These are phyloP conservation scores for Aquanectria penicillioides DNA, from an alignment of 2,329 filamentous ascomycete genomes.

Conservation along the genomic window DNA sequence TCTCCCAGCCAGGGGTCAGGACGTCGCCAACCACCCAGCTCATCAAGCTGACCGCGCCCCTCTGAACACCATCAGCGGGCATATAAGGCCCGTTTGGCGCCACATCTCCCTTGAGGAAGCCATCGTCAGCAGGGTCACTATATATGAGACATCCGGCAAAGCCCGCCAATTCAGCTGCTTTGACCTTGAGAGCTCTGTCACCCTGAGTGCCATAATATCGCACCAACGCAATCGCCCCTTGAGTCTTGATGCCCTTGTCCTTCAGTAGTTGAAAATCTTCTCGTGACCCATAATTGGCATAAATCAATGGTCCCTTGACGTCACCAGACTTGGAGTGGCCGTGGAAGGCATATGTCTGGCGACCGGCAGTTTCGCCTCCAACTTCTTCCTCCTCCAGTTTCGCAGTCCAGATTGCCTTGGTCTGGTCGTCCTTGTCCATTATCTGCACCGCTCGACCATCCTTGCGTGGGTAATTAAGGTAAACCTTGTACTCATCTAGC, in stretches of 20 bases:
- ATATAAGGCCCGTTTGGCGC: constrained; percentile 83
- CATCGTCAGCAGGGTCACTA: constrained; percentile 87
- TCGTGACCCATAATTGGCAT: constrained; percentile 89
- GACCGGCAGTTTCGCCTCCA: constrained; percentile 68
- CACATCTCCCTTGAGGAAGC: constrained; percentile 76
- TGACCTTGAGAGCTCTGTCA: constrained; percentile 84
- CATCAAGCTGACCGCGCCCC: constrained; percentile 82
- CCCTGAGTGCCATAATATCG: constrained; percentile 79
- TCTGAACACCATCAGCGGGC: constrained; percentile 83
- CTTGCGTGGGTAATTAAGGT: constrained; percentile 87
- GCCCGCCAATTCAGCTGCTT: constrained; percentile 86
- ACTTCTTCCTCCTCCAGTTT: constrained; percentile 81
- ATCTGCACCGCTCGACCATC: constrained; percentile 85
- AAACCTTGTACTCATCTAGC: constrained; percentile 85
- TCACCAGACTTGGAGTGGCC: constrained; percentile 89
- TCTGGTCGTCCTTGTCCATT: constrained; percentile 68
- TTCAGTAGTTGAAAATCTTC: constrained; percentile 82
- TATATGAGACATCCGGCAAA: constrained; percentile 91
- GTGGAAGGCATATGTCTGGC: constrained; percentile 84
- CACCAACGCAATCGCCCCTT: constrained; percentile 86
- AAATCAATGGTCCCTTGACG: constrained; percentile 86
- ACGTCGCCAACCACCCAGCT: constrained; percentile 90
- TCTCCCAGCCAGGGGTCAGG: constrained; percentile 89
- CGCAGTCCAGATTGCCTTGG: constrained; percentile 77
- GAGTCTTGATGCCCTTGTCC: constrained; percentile 76